Evolutionary conservation across 768 basidiomycete genomes (phyloP), one percentile per base, ranked within the genome.

Genomic region (Amanita polypyramis): DNA sequence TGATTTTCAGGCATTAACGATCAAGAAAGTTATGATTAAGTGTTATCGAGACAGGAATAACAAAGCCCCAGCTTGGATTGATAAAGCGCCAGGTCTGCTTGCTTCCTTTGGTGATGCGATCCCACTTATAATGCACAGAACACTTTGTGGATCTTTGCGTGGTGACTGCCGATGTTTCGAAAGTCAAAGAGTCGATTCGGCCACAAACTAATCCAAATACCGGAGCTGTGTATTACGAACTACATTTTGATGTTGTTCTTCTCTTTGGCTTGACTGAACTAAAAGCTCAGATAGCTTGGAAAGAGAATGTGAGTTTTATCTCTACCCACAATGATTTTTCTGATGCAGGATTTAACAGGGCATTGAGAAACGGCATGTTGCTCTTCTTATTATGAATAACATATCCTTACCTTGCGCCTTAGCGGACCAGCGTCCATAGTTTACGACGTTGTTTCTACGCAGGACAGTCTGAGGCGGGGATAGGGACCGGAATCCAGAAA

Each of bases 241-340:
- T 60, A 21, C 49, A 59, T 6, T 74, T 65, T 45, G 64, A 67
- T 10, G 56, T 76, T 21, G 60, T 72, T 30, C 52, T 75, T 42
- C 62, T 60, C 43, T 69, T 72, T 33, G 74, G 74, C 0, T 39
- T 66, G 34, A 71, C 74, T 0, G 74, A 76, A 42, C 41, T 75
- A n/a, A 66, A 71, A 46, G 72, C 72, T 0, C 68, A 72, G 35
- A 63, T 74, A 14, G 56, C 61, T 10, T 76, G 74, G 74, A 58
- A 52, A 37, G 72, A 74, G 43, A 52, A 65, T 39, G 68, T 70
- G 45, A 11, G 57, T 49, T n/a, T 15, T 42, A 3, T 3, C 27
- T 14, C 36, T 42, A 8, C 12, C 15, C 1, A 11, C 36, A 2
- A 12, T 21, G 15, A 8, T 10, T 45, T 11, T 14, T 14, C 9